Evolutionary conservation across 768 basidiomycete species (phyloP).

Genomic region (Mycena pura): DNA sequence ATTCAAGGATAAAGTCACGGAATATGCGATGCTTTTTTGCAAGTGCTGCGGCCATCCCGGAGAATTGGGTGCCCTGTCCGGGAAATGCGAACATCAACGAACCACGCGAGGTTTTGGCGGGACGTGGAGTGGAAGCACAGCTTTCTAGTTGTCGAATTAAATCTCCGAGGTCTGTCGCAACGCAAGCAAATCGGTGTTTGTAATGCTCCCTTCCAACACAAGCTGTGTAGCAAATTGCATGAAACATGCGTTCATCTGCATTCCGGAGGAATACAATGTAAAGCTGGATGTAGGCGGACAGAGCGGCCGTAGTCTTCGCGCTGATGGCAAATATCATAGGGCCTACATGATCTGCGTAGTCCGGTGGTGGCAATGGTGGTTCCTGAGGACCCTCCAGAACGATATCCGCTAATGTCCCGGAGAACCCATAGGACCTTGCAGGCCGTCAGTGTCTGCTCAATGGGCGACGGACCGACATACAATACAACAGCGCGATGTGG

Average conservation of each 20-base stretch:
- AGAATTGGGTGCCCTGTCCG: constrained; percentile 21
- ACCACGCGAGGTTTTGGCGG: background rate
- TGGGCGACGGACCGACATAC: background rate
- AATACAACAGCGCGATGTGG: constrained; percentile 9
- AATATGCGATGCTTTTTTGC: background rate
- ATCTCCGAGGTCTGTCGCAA: constrained; percentile 9
- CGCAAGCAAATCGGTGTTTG: constrained; percentile 19
- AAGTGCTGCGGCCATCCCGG: constrained; percentile 18
- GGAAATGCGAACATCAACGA: constrained; percentile 17
- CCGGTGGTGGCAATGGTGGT: background rate
- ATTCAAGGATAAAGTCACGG: background rate
- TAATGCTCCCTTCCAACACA: constrained; percentile 23
- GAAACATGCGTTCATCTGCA: background rate
- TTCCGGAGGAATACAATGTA: constrained; percentile 13
- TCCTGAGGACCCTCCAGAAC: constrained; percentile 6
- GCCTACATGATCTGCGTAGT: background rate
- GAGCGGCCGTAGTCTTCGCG: constrained; percentile 17
- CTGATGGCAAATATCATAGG: constrained; percentile 22
- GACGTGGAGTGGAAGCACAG: background rate
- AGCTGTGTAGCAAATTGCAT: constrained; percentile 20
- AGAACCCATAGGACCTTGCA: constrained; percentile 19
- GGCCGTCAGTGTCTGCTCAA: background rate
- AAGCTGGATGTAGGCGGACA: constrained; percentile 7
- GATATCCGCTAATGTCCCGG: constrained; percentile 21
- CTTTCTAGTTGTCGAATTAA: constrained; percentile 5